Percentiles rank a stretch among this genome's conserved stretches.
These are phyloP conservation scores for Tetrahymena elliotti DNA, from an alignment of 73 alveolate genomes.

Conservation along the genomic window DNA sequence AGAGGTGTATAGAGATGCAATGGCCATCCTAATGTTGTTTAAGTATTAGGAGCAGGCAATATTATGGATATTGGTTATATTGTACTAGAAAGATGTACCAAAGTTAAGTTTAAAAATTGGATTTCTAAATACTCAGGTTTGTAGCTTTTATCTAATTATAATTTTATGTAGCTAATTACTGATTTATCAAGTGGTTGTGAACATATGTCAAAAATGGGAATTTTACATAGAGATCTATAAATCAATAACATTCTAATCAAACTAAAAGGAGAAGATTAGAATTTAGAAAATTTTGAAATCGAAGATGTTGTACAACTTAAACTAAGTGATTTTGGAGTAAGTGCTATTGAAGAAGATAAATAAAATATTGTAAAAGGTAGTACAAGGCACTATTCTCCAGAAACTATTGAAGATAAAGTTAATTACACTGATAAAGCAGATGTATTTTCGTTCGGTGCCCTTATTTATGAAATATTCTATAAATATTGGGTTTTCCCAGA, in stretches of 20 bases:
- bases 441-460: neutral
- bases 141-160: neutral
- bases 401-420: neutral
- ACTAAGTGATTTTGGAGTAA: neutral
- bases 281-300: neutral
- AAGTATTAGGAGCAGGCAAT: neutral
- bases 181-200: neutral
- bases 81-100: neutral
- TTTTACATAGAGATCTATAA: neutral
- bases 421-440: neutral
- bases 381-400: neutral
- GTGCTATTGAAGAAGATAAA: neutral
- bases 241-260: neutral
- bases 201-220: neutral
- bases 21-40: neutral
- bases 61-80: neutral
- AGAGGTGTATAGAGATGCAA: neutral
- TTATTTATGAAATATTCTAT: neutral
- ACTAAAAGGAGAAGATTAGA: neutral
- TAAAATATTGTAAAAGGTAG: neutral
- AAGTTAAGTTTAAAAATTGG: neutral
- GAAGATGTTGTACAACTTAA: neutral
- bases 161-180: neutral
- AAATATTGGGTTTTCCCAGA: neutral
- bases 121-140: neutral